phyloP scores from a whole-genome alignment of 108 stramenopile species.

The Cyclotella kingstonii region DNA sequence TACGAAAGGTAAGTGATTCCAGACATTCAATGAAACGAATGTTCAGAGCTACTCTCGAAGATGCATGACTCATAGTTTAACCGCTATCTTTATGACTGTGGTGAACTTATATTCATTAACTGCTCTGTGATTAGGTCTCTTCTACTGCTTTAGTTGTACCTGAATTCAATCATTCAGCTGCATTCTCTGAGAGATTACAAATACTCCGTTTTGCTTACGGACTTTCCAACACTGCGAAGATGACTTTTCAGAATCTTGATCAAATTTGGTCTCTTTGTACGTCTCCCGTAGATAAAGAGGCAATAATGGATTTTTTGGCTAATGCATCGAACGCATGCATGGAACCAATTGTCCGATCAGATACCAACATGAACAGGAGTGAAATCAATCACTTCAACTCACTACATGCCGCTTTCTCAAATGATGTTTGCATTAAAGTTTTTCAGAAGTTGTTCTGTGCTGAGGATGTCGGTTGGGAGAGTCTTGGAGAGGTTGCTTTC shows the following conservation, averaged over 20 bases:
- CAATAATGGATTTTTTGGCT: slow-evolving; percentile 78
- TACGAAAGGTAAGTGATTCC: slow-evolving; percentile 49
- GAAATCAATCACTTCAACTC: slow-evolving; percentile 11
- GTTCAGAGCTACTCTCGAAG: no score
- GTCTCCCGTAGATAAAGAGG: slow-evolving; percentile 65
- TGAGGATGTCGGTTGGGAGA: slow-evolving; percentile 49
- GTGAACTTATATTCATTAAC: neutral
- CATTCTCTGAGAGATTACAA: slow-evolving; percentile 58
- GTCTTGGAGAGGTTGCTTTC: slow-evolving; percentile 63
- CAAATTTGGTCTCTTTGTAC: slow-evolving; percentile 73
- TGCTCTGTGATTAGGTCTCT: slow-evolving; percentile 24
- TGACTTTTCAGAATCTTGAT: slow-evolving; percentile 58
- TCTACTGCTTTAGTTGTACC: slow-evolving; percentile 26
- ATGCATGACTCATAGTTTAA: no score
- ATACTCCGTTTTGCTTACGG: slow-evolving; percentile 82
- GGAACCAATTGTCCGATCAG: slow-evolving; percentile 15
- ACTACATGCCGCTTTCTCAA: slow-evolving; percentile 63
- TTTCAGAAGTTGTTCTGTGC: slow-evolving; percentile 85
- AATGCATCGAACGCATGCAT: slow-evolving; percentile 51
- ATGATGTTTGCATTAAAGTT: slow-evolving; percentile 53
- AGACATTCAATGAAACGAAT: no score
- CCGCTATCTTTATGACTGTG: neutral
- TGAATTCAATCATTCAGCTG: slow-evolving; percentile 41
- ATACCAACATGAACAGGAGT: slow-evolving; percentile 22
- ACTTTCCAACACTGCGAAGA: slow-evolving; percentile 41